Conservation (phyloP, 139 green algal species). For the Chlamydomonas incerta region DNA sequence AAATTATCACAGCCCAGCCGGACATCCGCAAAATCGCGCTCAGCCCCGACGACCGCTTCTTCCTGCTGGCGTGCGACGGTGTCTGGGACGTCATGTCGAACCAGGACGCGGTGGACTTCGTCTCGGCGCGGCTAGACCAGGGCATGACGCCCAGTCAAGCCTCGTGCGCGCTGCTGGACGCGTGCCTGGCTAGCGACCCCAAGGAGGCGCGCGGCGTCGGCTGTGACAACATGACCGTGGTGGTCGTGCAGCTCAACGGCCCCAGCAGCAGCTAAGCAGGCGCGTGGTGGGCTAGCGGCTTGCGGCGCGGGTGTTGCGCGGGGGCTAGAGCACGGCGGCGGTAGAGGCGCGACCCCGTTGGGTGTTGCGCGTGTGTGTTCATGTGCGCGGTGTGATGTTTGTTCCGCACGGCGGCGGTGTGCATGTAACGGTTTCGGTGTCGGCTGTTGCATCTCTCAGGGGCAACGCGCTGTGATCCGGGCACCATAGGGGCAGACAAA, state of each 20-base stretch:
- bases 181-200: constrained; percentile 88
- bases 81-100: constrained; percentile 96
- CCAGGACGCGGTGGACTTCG: constrained; percentile 91
- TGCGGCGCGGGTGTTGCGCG: too few species aligned
- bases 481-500: too few species aligned
- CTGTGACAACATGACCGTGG: constrained; percentile 93
- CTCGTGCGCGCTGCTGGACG: constrained; percentile 83
- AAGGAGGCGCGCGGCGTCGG: constrained; percentile 83
- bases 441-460: too few species aligned
- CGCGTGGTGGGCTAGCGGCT: too few species aligned
- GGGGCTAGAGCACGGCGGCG: too few species aligned
- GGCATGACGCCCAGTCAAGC: constrained; percentile 65
- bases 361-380: too few species aligned
- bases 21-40: constrained; percentile 67
- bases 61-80: constrained; percentile 94
- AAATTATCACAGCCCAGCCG: constrained; percentile 73
- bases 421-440: too few species aligned
- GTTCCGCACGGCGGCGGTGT: too few species aligned
- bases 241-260: constrained; percentile 69
- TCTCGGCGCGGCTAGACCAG: constrained; percentile 70
- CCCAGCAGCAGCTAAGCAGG: background rate
- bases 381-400: too few species aligned
- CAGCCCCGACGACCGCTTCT: constrained; percentile 83
- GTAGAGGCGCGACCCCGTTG: too few species aligned
- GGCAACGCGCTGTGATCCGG: too few species aligned